Percentiles rank a stretch among this genome's conserved stretches.
phyloP scores from a whole-genome alignment of 352 stramenopile genomes.

The Lagenidium giganteum region DNA sequence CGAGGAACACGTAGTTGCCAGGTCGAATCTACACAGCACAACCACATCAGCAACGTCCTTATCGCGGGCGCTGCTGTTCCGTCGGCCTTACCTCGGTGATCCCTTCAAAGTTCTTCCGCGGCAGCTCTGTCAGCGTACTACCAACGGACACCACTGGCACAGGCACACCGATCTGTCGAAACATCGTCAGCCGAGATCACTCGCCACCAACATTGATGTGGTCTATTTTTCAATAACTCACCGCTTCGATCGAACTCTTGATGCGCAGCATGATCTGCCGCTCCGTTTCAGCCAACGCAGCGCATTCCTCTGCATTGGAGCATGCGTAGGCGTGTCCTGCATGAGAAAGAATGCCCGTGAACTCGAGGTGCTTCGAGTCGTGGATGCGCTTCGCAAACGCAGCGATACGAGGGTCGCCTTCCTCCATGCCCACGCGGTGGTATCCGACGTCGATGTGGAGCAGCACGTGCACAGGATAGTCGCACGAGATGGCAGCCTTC shows the following conservation, averaged over 20 bases:
- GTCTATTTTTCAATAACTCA: slow-evolving; percentile 1
- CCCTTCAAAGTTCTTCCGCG: slow-evolving; percentile 49
- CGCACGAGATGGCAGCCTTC: slow-evolving; percentile 32
- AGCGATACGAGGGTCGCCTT: slow-evolving; percentile 41
- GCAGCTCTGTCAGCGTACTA: slow-evolving; percentile 60
- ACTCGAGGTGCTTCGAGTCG: slow-evolving; percentile 39
- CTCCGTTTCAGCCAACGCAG: slow-evolving; percentile 48
- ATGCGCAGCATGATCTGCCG: slow-evolving; percentile 62
- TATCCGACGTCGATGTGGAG: slow-evolving; percentile 76
- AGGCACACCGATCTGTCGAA: slow-evolving; percentile 29
- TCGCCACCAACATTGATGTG: background rate
- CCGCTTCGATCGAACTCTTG: slow-evolving; percentile 40
- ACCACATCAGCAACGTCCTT: background rate
- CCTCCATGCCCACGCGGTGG: slow-evolving; percentile 64
- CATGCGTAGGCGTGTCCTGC: slow-evolving; percentile 60
- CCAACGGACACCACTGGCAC: slow-evolving; percentile 59
- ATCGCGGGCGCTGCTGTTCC: background rate
- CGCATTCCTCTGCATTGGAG: slow-evolving; percentile 41
- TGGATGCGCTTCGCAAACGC: slow-evolving; percentile 48
- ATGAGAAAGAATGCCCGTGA: slow-evolving; percentile 58
- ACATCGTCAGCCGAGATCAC: background rate
- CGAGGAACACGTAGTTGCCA: slow-evolving; percentile 73
- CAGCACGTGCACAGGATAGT: slow-evolving; percentile 44
- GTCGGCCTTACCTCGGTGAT: slow-evolving; percentile 52
- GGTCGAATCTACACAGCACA: slow-evolving; percentile 36